Base-by-base conservation (phyloP, 1,284 basidiomycete genomes). In the Trichosporon sp. region DNA sequence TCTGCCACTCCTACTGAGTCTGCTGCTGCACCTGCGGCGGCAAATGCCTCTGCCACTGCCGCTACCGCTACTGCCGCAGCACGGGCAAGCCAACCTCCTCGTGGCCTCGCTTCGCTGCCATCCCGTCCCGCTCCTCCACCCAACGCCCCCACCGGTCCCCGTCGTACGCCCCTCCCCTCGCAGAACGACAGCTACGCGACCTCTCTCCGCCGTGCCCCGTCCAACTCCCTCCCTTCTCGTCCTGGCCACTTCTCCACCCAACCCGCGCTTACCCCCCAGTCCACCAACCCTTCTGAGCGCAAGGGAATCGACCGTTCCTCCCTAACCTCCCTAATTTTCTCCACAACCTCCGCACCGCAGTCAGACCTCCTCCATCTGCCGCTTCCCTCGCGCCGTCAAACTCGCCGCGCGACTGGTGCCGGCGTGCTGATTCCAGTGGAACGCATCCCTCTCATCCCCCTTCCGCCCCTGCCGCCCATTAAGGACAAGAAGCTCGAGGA, bases 401-500 rank as follows among this genome's bases (percentile, higher is more conserved):
- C 49, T 14, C 49, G 49, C 4, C 49, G 49, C 27, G 49, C 58
- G 25, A 16, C 37, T 2, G 49, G 49, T 0, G 25, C 37, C 25
- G 49, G 49, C 1, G 56, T 72, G n/a, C 70, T 77, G n/a, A 65
- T 78, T 8, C 74, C 75, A 1, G 72, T 73, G 16, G 73, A 77
- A 40, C 72, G 72, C 32, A 64, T 78, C 2, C 77, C 77, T 0
- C 69, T 74, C n/a, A 74, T 70, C 56, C 69, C 75, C 2, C 67
- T 78, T 4, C 77, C 77, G 2, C 73, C 76, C 0, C 67, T 74
- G 5, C 76, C 76, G 2, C 56, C 60, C 16, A 78, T 78, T 61
- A 33, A 63, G 2, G 67, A 77, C 62, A 49, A 68, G 11, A 68
- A 61, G 3, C 62, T 78, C 31, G 69, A 72, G 59, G 69, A 71